A percentile compares a stretch with the other conserved stretches of the same genome.
Conservation (phyloP, 306 rosid genomes). For the Vachellia collinsii region DNA sequence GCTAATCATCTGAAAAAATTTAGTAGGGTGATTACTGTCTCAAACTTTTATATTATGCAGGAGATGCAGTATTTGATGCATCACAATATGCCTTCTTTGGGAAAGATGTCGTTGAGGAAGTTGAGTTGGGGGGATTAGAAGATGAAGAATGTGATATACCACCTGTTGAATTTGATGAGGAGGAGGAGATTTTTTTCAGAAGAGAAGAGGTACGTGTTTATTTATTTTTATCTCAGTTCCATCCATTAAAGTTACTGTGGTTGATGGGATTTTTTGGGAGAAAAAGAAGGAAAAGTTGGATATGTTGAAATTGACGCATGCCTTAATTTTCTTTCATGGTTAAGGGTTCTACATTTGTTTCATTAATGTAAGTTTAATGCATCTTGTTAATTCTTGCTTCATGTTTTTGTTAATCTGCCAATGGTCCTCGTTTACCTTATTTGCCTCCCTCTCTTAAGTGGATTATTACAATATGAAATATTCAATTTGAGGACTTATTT, state of each 20-base stretch:
- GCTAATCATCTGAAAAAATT: neutral
- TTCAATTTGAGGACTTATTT: no score
- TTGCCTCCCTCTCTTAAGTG: neutral
- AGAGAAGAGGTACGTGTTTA: slow-evolving; percentile 61
- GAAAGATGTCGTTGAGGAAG: slow-evolving; percentile 70
- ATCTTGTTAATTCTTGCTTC: slow-evolving; percentile 1
- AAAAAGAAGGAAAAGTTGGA: neutral
- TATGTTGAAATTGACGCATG: neutral
- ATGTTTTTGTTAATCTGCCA: neutral
- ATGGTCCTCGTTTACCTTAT: neutral
- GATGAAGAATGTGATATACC: slow-evolving; percentile 53
- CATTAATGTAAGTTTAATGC: neutral
- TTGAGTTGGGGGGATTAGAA: slow-evolving; percentile 90
- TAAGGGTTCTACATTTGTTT: neutral
- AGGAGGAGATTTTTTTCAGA: slow-evolving; percentile 62
- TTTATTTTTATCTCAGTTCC: neutral
- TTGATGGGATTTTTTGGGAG: neutral
- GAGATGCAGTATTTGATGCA: slow-evolving; percentile 75
- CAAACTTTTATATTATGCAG: slow-evolving; percentile 42
- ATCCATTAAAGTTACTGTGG: neutral
- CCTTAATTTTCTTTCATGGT: slow-evolving; percentile 10
- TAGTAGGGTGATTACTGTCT: slow-evolving; percentile 11
- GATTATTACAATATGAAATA: no score
- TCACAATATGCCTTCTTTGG: slow-evolving; percentile 95
- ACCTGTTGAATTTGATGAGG: slow-evolving; percentile 62